Percentiles rank a stretch among this genome's conserved stretches.
Conservation (phyloP, 1,139 yeast genomes). For the Candida buenavistaensis region DNA sequence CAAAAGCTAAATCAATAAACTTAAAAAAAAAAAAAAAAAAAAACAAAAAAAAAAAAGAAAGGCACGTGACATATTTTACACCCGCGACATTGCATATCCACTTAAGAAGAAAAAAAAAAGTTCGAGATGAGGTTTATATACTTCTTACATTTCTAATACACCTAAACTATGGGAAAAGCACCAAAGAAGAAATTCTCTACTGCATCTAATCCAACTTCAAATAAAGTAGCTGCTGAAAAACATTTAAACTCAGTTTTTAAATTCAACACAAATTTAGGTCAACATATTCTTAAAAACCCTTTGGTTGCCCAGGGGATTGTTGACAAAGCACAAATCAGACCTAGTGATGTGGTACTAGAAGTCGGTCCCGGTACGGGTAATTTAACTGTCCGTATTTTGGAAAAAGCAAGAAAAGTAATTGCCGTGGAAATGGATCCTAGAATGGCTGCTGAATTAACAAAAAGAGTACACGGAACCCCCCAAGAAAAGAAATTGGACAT, state of each 20-base stretch:
- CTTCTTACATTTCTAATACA: too few species aligned
- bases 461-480: constrained; percentile 96
- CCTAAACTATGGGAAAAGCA: constrained; percentile 51
- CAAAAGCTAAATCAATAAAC: too few species aligned
- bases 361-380: constrained; percentile 99
- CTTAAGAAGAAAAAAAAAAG: too few species aligned
- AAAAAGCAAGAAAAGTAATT: constrained; percentile 85
- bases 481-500: constrained; percentile 89
- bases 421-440: constrained; percentile 99
- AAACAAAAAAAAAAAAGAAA: too few species aligned
- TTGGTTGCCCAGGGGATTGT: constrained; percentile 97
- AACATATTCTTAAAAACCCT: constrained; percentile 95
- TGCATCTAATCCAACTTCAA: constrained; percentile 44
- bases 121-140: too few species aligned
- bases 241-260: constrained; percentile 84
- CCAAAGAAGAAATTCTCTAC: constrained; percentile 53
- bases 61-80: too few species aligned
- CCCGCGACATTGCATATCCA: too few species aligned
- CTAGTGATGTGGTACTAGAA: constrained; percentile 90
- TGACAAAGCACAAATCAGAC: constrained; percentile 90
- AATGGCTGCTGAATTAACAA: constrained; percentile 98
- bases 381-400: constrained; percentile 87
- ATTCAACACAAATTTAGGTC: constrained; percentile 95
- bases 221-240: constrained; percentile 61
- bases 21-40: too few species aligned